Base-by-base conservation (phyloP, 139 green algal species). In the Auxenochlorella pyrenoidosa region DNA sequence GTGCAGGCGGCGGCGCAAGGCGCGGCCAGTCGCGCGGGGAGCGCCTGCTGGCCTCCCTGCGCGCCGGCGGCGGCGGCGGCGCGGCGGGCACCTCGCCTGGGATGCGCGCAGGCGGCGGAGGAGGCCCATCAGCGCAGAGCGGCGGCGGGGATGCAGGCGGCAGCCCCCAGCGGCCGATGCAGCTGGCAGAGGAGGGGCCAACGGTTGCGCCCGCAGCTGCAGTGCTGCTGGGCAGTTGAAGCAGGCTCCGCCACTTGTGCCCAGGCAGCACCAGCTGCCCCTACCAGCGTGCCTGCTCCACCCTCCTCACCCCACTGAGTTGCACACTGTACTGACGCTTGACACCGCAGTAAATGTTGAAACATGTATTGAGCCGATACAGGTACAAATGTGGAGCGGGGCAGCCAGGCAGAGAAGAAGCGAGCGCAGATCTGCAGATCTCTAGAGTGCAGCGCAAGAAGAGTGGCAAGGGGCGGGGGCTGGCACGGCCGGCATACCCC, bases 1-100 rank as follows among this genome's bases (percentile, higher is more conserved):
- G 30, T 32, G 60, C 82, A 38, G 22, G 54, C 13, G 54, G 54
- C 15, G 10, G 2, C 12, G 18, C 16, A 4, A 41, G 36, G n/a
- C 38, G 43, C 10, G 75, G 43, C 44, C 58, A 60, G 75, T 81
- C 75, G 2, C 28, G 75, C 0, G 75, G 75, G 26, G 75, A 81
- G 75, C 75, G 75, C 30, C 30, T 81, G 75, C 43, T 81, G 75
- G 75, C 75, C 5, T 32, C 70, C 12, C 70, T 76, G 70, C 79
- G 82, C 58, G 65, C 24, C 79, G 22, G 21, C 32, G 40, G 15
- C 43, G 18, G 63, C 63, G 54, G 41, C 38, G 24, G 79, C 79
- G 24, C 47, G 30, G 40, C 44, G 10, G 21, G 47, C 4, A 16
- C 10, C 70, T 73, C 66, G 5, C 32, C 4, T 8, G 32, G 30